Percentiles rank a stretch among this genome's conserved stretches.
Conservation (phyloP, 129 eudicot genomes). For the Artemisia annua region DNA sequence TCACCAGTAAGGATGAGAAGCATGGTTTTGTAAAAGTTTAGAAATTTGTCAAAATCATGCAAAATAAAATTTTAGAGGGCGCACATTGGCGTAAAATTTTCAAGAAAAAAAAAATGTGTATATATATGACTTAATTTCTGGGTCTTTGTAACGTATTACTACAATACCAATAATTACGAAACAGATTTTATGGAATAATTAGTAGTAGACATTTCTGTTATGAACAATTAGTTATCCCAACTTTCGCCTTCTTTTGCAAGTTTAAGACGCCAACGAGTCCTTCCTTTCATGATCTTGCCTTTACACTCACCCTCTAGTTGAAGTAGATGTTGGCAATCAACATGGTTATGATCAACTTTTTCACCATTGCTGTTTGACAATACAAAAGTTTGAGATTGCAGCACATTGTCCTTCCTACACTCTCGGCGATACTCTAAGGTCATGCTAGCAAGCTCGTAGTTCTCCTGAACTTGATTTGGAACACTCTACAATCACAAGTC, state of each 20-base stretch:
- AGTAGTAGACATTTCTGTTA: not conserved
- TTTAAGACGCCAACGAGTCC: conserved; percentile 18
- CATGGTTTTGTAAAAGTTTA: too few relatives aligned
- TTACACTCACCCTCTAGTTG: conserved; percentile 38
- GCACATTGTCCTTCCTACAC: conserved; percentile 74
- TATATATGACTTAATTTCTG: too few relatives aligned
- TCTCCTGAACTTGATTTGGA: conserved; percentile 55
- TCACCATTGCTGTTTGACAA: conserved; percentile 30
- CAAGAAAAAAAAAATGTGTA: too few relatives aligned
- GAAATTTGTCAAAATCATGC: too few relatives aligned
- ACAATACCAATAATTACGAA: too few relatives aligned
- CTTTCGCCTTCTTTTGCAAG: not conserved
- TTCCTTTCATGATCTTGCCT: conserved; percentile 26
- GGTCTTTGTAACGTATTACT: too few relatives aligned
- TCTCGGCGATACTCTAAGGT: conserved; percentile 82
- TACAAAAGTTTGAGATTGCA: conserved; percentile 71
- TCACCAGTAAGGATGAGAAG: too few relatives aligned
- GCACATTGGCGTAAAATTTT: too few relatives aligned
- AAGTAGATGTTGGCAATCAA: conserved; percentile 82
- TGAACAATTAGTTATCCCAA: too few relatives aligned
- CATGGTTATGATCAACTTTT: conserved; percentile 25
- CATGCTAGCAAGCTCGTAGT: conserved; percentile 70
- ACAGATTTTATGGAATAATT: not conserved
- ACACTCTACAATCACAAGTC: conserved; percentile 57
- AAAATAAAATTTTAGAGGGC: too few relatives aligned